Conservation (phyloP, 306 rosid species). For the Hylodesmum podocarpum region DNA sequence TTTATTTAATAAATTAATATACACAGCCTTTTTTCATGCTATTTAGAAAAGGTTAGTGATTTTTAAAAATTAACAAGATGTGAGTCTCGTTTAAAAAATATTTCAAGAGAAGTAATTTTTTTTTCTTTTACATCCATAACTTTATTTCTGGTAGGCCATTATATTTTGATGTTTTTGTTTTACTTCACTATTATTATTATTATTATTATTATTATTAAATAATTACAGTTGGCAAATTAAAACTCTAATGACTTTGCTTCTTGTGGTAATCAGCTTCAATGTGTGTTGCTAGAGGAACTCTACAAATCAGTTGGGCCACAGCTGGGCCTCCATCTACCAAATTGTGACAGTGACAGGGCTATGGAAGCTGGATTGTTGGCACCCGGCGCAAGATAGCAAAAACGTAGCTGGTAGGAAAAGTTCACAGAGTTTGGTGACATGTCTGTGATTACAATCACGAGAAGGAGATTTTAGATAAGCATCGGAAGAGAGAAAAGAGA, state of each 20-base stretch:
- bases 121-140: too few species aligned
- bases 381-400: constrained; percentile 34
- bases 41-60: too few species aligned
- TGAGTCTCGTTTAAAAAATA: too few species aligned
- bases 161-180: too few species aligned
- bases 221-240: not conserved
- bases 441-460: constrained; percentile 18
- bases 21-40: too few species aligned
- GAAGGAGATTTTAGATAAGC: constrained; percentile 2
- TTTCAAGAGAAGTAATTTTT: too few species aligned
- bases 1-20: too few species aligned
- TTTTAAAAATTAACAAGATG: too few species aligned
- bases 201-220: too few species aligned
- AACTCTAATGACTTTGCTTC: not conserved
- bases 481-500: not conserved
- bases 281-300: not conserved
- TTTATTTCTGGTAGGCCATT: not conserved
- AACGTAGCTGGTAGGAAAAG: constrained; percentile 28
- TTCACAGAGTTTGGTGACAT: constrained; percentile 38
- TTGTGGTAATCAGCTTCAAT: not conserved
- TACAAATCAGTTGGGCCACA: constrained; percentile 6
- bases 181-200: not conserved
- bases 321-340: constrained; percentile 21
- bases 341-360: constrained; percentile 1
- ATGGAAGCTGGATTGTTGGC: not conserved